Conservation (phyloP, 352 stramenopile genomes). For the Phytophthora pisi region DNA sequence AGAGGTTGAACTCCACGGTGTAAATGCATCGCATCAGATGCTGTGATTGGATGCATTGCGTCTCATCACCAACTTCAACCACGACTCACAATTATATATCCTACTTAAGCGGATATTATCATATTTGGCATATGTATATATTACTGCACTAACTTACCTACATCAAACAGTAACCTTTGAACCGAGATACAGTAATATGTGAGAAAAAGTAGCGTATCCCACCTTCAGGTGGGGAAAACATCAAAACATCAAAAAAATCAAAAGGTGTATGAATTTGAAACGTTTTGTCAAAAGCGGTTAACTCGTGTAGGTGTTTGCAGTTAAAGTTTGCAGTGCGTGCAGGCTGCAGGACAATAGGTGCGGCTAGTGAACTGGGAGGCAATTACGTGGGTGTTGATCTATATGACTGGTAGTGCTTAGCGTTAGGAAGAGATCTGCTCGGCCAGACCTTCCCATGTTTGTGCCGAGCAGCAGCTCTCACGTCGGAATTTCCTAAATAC, state of each 20-base stretch:
- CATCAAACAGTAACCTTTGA: too few relatives aligned
- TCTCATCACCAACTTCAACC: constrained; percentile 23
- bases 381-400: neutral
- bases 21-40: constrained; percentile 17
- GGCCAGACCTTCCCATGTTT: neutral
- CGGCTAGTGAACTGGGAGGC: neutral
- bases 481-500: neutral
- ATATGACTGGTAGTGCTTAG: neutral
- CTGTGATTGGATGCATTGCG: constrained; percentile 33
- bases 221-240: too few relatives aligned
- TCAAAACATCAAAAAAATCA: too few relatives aligned
- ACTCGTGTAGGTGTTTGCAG: too few relatives aligned
- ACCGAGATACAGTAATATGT: too few relatives aligned
- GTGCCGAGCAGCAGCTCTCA: neutral
- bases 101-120: neutral
- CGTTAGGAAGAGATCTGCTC: neutral
- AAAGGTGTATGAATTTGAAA: too few relatives aligned
- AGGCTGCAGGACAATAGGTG: neutral
- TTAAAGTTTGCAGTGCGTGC: constrained; percentile 1
- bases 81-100: neutral
- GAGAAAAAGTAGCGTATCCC: too few relatives aligned
- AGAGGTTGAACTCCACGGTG: neutral
- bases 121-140: too few relatives aligned
- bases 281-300: too few relatives aligned
- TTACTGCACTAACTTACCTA: too few relatives aligned